Evolutionary conservation across 148 eudicot species (phyloP), one percentile per base, ranked within the genome.

Genomic region (Fagopyrum homotropicum): DNA sequence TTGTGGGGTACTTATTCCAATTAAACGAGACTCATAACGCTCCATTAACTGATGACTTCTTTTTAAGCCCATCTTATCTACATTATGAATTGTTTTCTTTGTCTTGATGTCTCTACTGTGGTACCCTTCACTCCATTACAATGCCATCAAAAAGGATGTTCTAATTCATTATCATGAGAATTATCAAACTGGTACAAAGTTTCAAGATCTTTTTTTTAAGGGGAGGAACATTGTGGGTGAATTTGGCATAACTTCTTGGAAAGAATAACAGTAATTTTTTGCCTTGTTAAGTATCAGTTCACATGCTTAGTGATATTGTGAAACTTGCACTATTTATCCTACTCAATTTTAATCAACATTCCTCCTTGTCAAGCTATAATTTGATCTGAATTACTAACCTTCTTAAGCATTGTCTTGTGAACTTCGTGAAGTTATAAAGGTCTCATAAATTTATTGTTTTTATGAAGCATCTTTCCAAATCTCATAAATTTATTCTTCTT

Each of bases 201-300:
- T n/a, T n/a, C 70, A 30, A 64, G 12, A 64, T 35, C 2, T 64
- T 2, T 29, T 1, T 40, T 61, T 8, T 61, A 9, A 11, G 30
- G 70, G 70, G 3, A 64, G 70, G 70, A 64, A 64, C 70, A 64
- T 35, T 64, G 45, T 6, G n/a, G 45, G 40, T 64, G 70, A 64
- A n/a, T 45, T 30, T 64, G 46, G 9, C 5, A 61, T 26, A 64
- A 15, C 45, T 64, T 35, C 45, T 12, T 40, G 40, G 46, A 12
- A 64, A 19, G 43, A 64, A 40, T 7, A 0, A 4, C 7, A 12
- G 14, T 45, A 30, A 35, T 64, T 64, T 45, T 35, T 22, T 26
- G 22, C 43, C 66, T 26, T 60, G 17, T 12, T 40, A 57, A 57
- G 19, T 1, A 57, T 57, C 35, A 19, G 45, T 64, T 64, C 40